A percentile compares a stretch with the other conserved stretches of the same genome.
These are phyloP conservation scores for Pseudopithomyces maydicus DNA, from an alignment of 2,329 filamentous ascomycete species.

Conservation along the genomic window DNA sequence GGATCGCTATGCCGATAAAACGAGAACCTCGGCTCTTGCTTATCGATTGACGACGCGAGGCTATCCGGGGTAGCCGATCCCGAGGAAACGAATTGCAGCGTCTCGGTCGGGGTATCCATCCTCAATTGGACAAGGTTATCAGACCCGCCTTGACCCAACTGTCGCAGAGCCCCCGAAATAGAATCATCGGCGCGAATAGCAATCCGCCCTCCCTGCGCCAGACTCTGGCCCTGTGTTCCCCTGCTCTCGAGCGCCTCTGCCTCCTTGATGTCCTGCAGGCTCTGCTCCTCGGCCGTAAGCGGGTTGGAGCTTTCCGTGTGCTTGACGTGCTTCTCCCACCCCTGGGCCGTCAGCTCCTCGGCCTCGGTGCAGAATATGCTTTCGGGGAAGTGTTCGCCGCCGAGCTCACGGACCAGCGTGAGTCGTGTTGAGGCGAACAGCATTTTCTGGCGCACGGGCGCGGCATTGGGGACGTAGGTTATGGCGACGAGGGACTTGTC, in stretches of 20 bases:
- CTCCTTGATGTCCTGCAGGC: conserved; percentile 72
- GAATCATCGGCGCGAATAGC: conserved; percentile 63
- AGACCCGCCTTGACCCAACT: conserved; percentile 58
- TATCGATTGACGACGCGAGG: conserved; percentile 65
- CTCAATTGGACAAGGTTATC: conserved; percentile 68
- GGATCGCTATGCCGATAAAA: conserved; percentile 73
- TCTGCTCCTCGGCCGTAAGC: conserved; percentile 78
- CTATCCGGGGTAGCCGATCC: conserved; percentile 60
- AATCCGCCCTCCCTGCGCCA: conserved; percentile 44
- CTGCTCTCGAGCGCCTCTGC: conserved; percentile 75
- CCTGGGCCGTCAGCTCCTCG: conserved; percentile 70
- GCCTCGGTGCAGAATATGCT: conserved; percentile 73
- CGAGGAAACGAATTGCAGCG: conserved; percentile 67
- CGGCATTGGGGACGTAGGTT: conserved; percentile 79
- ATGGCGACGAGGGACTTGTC: conserved; percentile 63
- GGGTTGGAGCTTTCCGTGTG: conserved; percentile 68
- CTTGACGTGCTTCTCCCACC: conserved; percentile 74
- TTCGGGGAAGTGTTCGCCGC: conserved; percentile 78
- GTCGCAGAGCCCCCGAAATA: conserved; percentile 67
- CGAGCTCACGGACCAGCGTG: conserved; percentile 76
- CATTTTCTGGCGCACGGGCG: conserved; percentile 85
- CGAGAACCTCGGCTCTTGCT: conserved; percentile 74
- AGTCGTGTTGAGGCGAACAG: conserved; percentile 79
- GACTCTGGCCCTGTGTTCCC: conserved; percentile 63
- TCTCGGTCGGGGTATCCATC: conserved; percentile 73